A percentile compares a stretch with the other conserved stretches of the same genome.
phyloP scores from a whole-genome alignment of 768 basidiomycete species.

The Pleurotus cornucopiae region DNA sequence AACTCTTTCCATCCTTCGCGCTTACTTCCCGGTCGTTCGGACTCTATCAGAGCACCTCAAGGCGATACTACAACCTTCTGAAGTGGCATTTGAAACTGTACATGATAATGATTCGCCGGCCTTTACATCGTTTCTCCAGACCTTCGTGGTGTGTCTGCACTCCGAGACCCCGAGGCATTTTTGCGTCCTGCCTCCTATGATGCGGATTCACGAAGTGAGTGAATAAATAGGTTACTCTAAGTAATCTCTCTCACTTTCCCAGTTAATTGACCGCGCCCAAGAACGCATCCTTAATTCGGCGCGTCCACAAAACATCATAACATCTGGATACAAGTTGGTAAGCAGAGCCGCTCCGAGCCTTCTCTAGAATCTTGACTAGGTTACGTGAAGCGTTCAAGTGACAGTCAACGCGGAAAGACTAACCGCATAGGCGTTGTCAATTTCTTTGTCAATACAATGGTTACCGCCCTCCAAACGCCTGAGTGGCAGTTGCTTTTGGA shows the following conservation, averaged over 20 bases:
- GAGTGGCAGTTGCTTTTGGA: slow-evolving; percentile 66
- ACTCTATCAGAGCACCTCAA: slow-evolving; percentile 34
- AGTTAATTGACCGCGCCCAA: slow-evolving; percentile 66
- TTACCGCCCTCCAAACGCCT: slow-evolving; percentile 57
- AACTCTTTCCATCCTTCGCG: slow-evolving; percentile 30
- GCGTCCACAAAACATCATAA: slow-evolving; percentile 54
- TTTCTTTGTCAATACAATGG: slow-evolving; percentile 68
- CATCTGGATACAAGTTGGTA: slow-evolving; percentile 61
- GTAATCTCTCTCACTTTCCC: neutral
- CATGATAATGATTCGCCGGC: slow-evolving; percentile 17
- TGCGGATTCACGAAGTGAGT: slow-evolving; percentile 53
- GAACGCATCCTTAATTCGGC: slow-evolving; percentile 43
- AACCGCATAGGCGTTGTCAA: slow-evolving; percentile 48
- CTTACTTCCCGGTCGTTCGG: slow-evolving; percentile 40
- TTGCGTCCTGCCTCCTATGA: slow-evolving; percentile 32
- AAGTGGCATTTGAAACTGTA: neutral
- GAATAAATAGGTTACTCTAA: neutral
- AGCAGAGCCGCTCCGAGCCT: slow-evolving; percentile 12
- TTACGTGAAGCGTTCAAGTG: slow-evolving; percentile 24
- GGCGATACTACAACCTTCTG: slow-evolving; percentile 24
- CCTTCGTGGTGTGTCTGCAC: slow-evolving; percentile 41
- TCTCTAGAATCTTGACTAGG: neutral
- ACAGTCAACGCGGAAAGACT: slow-evolving; percentile 33
- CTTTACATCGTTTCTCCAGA: slow-evolving; percentile 36
- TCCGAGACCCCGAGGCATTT: slow-evolving; percentile 18